Evolutionary conservation across 108 stramenopile species (phyloP).

Genomic region (Cyclotella choctawhatcheeana): DNA sequence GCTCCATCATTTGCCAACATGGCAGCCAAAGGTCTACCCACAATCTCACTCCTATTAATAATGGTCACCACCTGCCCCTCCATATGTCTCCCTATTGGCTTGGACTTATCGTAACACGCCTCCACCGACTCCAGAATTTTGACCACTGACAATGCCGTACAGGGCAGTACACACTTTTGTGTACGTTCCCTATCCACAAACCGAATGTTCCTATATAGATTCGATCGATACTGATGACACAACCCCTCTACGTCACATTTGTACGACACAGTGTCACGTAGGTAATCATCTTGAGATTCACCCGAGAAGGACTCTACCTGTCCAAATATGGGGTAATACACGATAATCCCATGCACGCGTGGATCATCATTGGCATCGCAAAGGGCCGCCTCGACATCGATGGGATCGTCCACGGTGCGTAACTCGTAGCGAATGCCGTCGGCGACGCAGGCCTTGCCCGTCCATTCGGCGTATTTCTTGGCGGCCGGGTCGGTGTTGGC

Average conservation of each 20-base stretch:
- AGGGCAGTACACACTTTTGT: slow-evolving; percentile 93
- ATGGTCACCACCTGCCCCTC: slow-evolving; percentile 89
- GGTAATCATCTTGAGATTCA: slow-evolving; percentile 94
- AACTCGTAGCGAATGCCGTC: slow-evolving; percentile 96
- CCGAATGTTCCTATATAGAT: slow-evolving; percentile 94
- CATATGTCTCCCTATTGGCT: slow-evolving; percentile 77
- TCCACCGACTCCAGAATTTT: slow-evolving; percentile 92
- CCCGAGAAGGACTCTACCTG: slow-evolving; percentile 93
- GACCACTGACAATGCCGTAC: slow-evolving; percentile 92
- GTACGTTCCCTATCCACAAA: slow-evolving; percentile 75
- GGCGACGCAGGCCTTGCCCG: slow-evolving; percentile 84
- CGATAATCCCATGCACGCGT: slow-evolving; percentile 95
- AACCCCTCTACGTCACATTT: slow-evolving; percentile 97
- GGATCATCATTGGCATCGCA: slow-evolving; percentile 93
- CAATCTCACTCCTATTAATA: slow-evolving; percentile 96
- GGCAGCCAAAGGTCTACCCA: slow-evolving; percentile 95
- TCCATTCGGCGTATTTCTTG: slow-evolving; percentile 96
- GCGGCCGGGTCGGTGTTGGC: slow-evolving; percentile 94
- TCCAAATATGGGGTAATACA: slow-evolving; percentile 98
- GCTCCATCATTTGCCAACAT: slow-evolving; percentile 98
- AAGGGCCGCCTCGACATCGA: slow-evolving; percentile 89
- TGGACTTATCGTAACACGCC: slow-evolving; percentile 66
- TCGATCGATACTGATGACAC: slow-evolving; percentile 91
- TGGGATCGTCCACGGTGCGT: slow-evolving; percentile 73
- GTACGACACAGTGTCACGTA: slow-evolving; percentile 91